phyloP scores from a whole-genome alignment of 2,329 filamentous ascomycete species.

The Pseudogymnoascus sp. region DNA sequence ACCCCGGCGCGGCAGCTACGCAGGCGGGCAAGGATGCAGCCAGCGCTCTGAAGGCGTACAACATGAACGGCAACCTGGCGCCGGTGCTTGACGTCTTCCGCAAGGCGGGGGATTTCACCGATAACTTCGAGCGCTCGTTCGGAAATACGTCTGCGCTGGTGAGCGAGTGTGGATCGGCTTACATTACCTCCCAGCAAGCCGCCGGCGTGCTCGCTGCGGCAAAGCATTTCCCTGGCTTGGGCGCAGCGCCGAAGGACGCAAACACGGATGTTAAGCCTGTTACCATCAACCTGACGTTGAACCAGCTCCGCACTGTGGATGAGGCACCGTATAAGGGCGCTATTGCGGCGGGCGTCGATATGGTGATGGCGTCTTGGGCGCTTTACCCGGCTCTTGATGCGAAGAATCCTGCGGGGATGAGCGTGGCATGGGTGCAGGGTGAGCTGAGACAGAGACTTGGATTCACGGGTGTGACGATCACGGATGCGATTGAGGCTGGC shows the following conservation, averaged over 20 bases:
- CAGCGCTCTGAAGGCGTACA: conserved; percentile 15
- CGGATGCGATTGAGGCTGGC: conserved; percentile 27
- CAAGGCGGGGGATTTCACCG: conserved; percentile 11
- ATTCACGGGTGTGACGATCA: conserved; percentile 28
- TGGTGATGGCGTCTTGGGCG: conserved; percentile 30
- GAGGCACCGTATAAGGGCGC: conserved; percentile 23
- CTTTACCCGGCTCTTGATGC: conserved; percentile 26
- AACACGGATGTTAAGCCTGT: conserved; percentile 28
- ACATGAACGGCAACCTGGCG: conserved; percentile 17
- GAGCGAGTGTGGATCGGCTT: conserved; percentile 19
- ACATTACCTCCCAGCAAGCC: conserved; percentile 21
- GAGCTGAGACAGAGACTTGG: conserved; percentile 24
- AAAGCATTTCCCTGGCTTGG: conserved; percentile 30
- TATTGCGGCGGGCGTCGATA: conserved; percentile 25
- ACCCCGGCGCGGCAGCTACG: conserved; percentile 19
- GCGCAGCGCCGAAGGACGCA: conserved; percentile 19
- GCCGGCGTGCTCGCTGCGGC: conserved; percentile 22
- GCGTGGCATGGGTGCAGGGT: conserved; percentile 22
- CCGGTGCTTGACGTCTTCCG: not conserved
- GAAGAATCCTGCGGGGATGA: conserved; percentile 24
- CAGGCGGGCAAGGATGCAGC: conserved; percentile 23
- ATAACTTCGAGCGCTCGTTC: conserved; percentile 24
- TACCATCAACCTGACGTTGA: conserved; percentile 21
- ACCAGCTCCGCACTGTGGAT: conserved; percentile 23
- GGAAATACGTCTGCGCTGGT: conserved; percentile 23